Base-by-base conservation (phyloP, 2,329 filamentous ascomycete species). In the Neobulgaria alba region DNA sequence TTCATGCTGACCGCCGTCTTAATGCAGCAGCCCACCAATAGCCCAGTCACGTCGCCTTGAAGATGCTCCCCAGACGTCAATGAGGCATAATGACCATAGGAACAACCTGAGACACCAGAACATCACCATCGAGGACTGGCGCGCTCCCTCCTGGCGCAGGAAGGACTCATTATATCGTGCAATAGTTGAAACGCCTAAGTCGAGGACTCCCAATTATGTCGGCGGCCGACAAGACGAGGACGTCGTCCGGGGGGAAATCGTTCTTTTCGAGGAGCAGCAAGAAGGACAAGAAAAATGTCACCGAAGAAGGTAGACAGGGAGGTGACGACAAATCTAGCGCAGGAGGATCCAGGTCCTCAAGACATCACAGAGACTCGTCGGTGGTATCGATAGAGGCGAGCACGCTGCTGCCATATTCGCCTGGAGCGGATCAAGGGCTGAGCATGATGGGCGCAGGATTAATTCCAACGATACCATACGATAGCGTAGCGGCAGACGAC, bases 221-320 rank as follows among this genome's bases (percentile, higher is more conserved):
- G 56, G 71, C 75, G 60, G 72, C 82, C 68, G 82, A 85, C 42
- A 87, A 89, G 68, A 73, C 82, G 57, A 79, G 85, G 64, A 84
- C 90, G 70, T 87, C 84, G 51, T 72, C 72, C 58, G 82, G 79
- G 60, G 75, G 78, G 60, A 82, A 82, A 61, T 86, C 82, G 48
- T 87, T 95, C 70, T 95, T 95, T 68, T 88, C 86, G 57, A 78
- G 88, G 59, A 84, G 81, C 66, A 92, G 87, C 67, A 83, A 89
- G 67, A 83, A 93, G 64, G 75, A 76, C 56, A 26, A 26, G 23
- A 75, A 79, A 60, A 70, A 72, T 55, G 62, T 66, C 48, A 75
- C 77, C 61, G 71, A 75, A 54, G 76, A 80, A 57, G 68, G 70
- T 53, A 69, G 70, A 51, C 64, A 65, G 52, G 68, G 71, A 40